Conservation (phyloP, 2,329 filamentous ascomycete species). For the Venturia carpophila region DNA sequence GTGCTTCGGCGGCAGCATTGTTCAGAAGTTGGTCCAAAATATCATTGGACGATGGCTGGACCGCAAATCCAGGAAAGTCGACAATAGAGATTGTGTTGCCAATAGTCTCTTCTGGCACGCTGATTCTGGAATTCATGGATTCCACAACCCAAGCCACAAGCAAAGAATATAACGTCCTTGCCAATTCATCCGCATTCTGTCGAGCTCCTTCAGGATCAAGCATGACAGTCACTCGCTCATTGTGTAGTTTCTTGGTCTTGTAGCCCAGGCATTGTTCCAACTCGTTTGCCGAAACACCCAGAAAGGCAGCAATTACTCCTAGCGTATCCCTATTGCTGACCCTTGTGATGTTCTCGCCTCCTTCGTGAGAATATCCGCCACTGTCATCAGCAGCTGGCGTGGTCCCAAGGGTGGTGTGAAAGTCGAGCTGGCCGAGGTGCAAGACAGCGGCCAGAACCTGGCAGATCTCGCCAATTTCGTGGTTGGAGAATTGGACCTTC, state of each 20-base stretch:
- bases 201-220: conserved; percentile 85
- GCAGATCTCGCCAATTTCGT: conserved; percentile 94
- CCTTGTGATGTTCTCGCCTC: conserved; percentile 72
- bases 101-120: conserved; percentile 77
- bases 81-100: conserved; percentile 91
- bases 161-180: conserved; percentile 85
- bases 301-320: conserved; percentile 80
- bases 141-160: conserved; percentile 92
- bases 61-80: conserved; percentile 88
- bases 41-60: conserved; percentile 71
- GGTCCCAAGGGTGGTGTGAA: conserved; percentile 73
- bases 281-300: conserved; percentile 73
- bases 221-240: conserved; percentile 98
- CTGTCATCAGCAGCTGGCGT: conserved; percentile 78
- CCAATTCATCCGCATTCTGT: conserved; percentile 87
- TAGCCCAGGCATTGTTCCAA: conserved; percentile 86
- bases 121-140: conserved; percentile 80
- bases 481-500: conserved; percentile 86
- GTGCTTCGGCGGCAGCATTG: conserved; percentile 84
- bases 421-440: conserved; percentile 97
- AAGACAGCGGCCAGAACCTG: conserved; percentile 88
- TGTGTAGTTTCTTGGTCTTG: conserved; percentile 92
- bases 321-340: conserved; percentile 93
- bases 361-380: conserved; percentile 92
- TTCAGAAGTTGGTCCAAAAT: conserved; percentile 86